These are phyloP conservation scores for Colletotrichum spaethianum DNA, from an alignment of 2,329 filamentous ascomycete genomes.

Conservation along the genomic window DNA sequence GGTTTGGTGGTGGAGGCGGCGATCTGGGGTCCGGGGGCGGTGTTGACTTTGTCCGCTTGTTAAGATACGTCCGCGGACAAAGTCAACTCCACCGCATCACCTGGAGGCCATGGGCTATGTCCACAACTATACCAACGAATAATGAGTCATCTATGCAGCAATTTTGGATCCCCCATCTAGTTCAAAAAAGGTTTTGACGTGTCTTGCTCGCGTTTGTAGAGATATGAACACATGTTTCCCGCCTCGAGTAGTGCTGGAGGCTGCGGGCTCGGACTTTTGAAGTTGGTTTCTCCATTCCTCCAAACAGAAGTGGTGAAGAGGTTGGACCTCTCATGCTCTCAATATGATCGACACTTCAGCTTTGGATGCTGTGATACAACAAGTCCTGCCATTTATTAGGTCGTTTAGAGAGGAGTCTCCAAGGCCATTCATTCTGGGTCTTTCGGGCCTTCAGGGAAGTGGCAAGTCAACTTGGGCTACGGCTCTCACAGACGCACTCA, in stretches of 20 bases:
- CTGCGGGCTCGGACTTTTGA: background rate
- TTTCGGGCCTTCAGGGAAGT: conserved; percentile 39
- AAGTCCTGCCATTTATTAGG: conserved; percentile 25
- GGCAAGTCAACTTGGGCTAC: conserved; percentile 40
- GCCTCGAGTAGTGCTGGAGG: background rate
- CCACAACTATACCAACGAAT: background rate
- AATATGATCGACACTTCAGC: conserved; percentile 30
- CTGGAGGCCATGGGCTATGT: background rate
- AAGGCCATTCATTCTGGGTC: conserved; percentile 28
- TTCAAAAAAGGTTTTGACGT: too few relatives aligned
- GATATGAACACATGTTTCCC: conserved; percentile 15
- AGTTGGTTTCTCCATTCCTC: background rate
- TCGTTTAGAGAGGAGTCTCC: conserved; percentile 7
- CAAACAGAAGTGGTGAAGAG: background rate
- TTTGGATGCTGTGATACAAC: conserved; percentile 16
- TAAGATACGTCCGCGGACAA: conserved; percentile 15
- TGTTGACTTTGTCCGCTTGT: conserved; percentile 1
- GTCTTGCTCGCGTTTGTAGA: background rate
- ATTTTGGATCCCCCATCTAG: background rate
- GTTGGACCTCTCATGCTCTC: background rate
- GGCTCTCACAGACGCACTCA: conserved; percentile 35
- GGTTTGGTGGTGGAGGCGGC: conserved; percentile 17
- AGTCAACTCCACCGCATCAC: conserved; percentile 4
- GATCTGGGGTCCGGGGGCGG: conserved; percentile 36
- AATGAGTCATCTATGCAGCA: background rate